These are phyloP conservation scores for Lathyrus tuberosus DNA, from an alignment of 306 rosid species.

Conservation along the genomic window DNA sequence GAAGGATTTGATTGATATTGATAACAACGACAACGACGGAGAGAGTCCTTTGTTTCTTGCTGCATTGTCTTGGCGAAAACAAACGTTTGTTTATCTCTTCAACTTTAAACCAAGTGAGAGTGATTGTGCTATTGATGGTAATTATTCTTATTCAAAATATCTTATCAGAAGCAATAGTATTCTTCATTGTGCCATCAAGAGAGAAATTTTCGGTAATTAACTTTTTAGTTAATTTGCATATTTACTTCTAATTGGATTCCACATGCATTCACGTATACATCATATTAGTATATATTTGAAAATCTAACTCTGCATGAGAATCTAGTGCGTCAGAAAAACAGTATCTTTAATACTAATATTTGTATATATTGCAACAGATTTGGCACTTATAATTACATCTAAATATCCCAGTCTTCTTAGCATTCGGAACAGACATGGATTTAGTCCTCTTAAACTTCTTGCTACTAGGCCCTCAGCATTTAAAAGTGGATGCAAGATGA, in stretches of 20 bases:
- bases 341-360: background rate
- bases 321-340: too few species aligned
- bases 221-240: background rate
- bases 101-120: too few species aligned
- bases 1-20: too few species aligned
- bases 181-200: conserved; percentile 34
- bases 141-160: background rate
- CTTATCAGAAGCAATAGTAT: background rate
- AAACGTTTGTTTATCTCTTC: too few species aligned
- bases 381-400: conserved; percentile 32
- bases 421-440: background rate
- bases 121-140: too few species aligned
- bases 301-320: too few species aligned
- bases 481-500: conserved; percentile 9
- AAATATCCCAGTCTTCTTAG: background rate
- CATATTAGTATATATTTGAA: too few species aligned
- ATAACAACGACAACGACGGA: too few species aligned
- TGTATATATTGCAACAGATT: conserved; percentile 26
- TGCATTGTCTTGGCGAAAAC: too few species aligned
- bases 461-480: conserved; percentile 41
- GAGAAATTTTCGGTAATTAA: conserved; percentile 32
- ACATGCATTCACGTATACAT: background rate
- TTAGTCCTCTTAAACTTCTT: conserved; percentile 38
- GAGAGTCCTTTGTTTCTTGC: too few species aligned
- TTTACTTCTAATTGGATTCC: background rate